phyloP scores from a whole-genome alignment of 208 protist species.

The Phytomonas serpens region DNA sequence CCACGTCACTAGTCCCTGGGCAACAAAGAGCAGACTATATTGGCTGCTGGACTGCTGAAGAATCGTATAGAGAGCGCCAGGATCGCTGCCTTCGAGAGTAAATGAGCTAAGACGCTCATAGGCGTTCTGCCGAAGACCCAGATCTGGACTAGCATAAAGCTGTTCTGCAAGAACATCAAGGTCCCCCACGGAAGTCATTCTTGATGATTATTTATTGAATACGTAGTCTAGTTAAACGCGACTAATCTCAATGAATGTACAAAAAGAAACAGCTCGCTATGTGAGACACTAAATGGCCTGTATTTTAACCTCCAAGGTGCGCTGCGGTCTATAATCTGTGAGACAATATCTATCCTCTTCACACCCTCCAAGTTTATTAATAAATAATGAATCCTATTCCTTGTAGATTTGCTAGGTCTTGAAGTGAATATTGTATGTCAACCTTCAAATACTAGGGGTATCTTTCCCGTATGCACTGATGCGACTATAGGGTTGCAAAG shows the following conservation, averaged over 20 bases:
- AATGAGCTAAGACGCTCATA: conserved; percentile 32
- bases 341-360: too few species aligned
- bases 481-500: too few species aligned
- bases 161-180: conserved; percentile 58
- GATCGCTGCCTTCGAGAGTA: conserved; percentile 43
- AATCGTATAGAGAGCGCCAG: conserved; percentile 29
- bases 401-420: neutral
- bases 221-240: too few species aligned
- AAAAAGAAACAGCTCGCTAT: too few species aligned
- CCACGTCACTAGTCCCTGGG: conserved; percentile 61
- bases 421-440: neutral
- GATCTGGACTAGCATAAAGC: conserved; percentile 58
- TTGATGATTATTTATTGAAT: neutral
- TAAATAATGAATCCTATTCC: neutral
- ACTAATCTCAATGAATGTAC: too few species aligned
- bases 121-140: conserved; percentile 29
- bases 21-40: conserved; percentile 69
- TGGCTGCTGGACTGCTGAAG: conserved; percentile 61
- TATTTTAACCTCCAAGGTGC: too few species aligned
- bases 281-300: too few species aligned
- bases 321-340: too few species aligned
- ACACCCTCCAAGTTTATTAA: too few species aligned
- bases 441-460: neutral
- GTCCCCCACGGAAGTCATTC: conserved; percentile 45
- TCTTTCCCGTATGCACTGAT: too few species aligned